These are phyloP conservation scores for Yamagishiella unicocca DNA, from an alignment of 139 green algal species.

Conservation along the genomic window DNA sequence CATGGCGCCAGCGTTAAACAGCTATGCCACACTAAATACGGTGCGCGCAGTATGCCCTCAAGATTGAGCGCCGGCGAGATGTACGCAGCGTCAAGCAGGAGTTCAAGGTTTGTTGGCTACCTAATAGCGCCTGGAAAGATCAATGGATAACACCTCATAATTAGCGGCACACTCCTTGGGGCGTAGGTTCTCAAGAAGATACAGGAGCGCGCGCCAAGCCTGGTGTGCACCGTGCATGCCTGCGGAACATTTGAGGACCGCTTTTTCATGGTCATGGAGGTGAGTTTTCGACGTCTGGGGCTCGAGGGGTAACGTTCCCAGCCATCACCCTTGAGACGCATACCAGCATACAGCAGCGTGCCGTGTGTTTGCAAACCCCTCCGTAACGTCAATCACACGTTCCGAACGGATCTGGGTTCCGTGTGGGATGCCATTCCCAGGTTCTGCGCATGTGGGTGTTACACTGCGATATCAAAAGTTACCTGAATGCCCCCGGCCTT, in stretches of 20 bases:
- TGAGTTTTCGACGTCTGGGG: slow-evolving; percentile 34
- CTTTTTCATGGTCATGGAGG: slow-evolving; percentile 88
- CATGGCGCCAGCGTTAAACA: not conserved
- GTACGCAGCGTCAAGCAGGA: slow-evolving; percentile 70
- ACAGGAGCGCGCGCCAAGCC: slow-evolving; percentile 21
- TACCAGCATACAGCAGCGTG: too few relatives aligned
- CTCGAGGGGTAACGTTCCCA: too few relatives aligned
- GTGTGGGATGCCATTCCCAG: too few relatives aligned
- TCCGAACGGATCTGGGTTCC: too few relatives aligned
- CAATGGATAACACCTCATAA: not conserved
- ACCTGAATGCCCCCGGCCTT: too few relatives aligned
- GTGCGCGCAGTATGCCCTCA: slow-evolving; percentile 71
- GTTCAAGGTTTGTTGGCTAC: slow-evolving; percentile 47
- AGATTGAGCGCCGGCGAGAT: slow-evolving; percentile 72
- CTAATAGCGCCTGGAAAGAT: not conserved
- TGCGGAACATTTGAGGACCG: slow-evolving; percentile 66
- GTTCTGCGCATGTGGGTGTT: too few relatives aligned
- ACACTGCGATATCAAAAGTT: too few relatives aligned
- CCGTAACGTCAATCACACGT: too few relatives aligned
- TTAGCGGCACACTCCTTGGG: not conserved
- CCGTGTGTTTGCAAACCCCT: too few relatives aligned
- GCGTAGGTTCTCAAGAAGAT: slow-evolving; percentile 64
- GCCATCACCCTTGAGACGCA: too few relatives aligned
- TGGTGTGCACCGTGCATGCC: slow-evolving; percentile 58
- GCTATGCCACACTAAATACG: not conserved